phyloP scores from a whole-genome alignment of 371 early-diverging fungal genomes.

The Vairimorpha apis region DNA sequence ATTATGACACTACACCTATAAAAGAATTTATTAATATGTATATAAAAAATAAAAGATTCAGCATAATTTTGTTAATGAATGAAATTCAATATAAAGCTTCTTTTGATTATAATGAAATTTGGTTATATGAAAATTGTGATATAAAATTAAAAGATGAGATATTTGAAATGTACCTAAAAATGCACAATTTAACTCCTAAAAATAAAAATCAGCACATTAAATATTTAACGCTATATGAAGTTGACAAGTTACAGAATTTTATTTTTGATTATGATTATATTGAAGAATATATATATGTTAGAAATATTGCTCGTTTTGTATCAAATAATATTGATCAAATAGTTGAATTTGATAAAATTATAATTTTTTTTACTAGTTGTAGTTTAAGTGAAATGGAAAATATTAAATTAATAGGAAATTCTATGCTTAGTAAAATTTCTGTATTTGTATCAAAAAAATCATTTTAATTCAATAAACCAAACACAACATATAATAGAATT shows the following conservation, averaged over 20 bases:
- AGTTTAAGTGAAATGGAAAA: not conserved
- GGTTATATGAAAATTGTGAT: conserved; percentile 6
- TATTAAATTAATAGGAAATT: conserved; percentile 11
- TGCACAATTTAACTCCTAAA: not conserved
- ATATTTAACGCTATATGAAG: conserved; percentile 8
- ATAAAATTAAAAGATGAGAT: conserved; percentile 8
- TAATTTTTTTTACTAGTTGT: not conserved
- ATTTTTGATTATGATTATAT: not conserved
- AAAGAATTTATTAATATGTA: not conserved
- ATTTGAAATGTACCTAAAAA: not conserved
- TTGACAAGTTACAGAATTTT: not conserved
- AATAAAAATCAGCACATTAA: not conserved
- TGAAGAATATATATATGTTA: conserved; percentile 5
- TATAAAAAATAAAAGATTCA: not conserved
- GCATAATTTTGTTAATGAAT: not conserved
- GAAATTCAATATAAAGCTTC: not conserved
- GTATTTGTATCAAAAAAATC: too few species aligned
- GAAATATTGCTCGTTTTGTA: conserved; percentile 2
- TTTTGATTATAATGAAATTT: not conserved
- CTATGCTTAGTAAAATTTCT: conserved; percentile 5
- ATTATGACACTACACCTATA: not conserved
- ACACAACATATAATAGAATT: too few species aligned
- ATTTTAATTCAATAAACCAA: too few species aligned
- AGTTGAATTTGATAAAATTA: not conserved
- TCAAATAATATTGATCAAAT: not conserved